These are phyloP conservation scores for Aspergillus awamori DNA, from an alignment of 2,329 filamentous ascomycete genomes.

Conservation along the genomic window DNA sequence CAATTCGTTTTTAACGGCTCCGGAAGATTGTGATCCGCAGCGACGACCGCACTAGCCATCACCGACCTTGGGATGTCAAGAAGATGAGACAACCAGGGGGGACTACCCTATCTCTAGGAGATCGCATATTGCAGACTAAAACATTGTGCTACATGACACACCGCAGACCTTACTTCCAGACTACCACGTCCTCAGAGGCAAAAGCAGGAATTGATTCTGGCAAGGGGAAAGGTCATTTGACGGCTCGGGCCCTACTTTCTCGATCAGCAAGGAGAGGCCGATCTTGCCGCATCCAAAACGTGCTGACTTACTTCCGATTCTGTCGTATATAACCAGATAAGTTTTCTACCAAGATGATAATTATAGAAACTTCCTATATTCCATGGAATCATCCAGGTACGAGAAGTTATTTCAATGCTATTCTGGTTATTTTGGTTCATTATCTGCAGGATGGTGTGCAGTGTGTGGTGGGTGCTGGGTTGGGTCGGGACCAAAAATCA, in stretches of 20 bases:
- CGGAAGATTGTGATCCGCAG: not conserved
- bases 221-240: not conserved
- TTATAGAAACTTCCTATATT: not conserved
- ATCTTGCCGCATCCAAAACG: not conserved
- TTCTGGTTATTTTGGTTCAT: not conserved
- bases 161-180: not conserved
- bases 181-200: not conserved
- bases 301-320: not conserved
- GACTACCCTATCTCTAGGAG: not conserved
- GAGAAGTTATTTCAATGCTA: not conserved
- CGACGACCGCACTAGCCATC: not conserved
- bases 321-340: too few relatives aligned
- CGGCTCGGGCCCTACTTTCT: not conserved
- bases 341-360: not conserved
- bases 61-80: not conserved
- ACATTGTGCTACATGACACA: not conserved
- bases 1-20: not conserved
- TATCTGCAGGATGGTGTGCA: not conserved
- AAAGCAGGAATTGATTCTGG: too few relatives aligned
- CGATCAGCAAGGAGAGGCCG: not conserved
- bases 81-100: not conserved
- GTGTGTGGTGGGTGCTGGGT: not conserved
- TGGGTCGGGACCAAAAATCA: conserved; percentile 1
- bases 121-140: not conserved
- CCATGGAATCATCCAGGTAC: not conserved